Conservation (phyloP, 305 asterid species). For the Fraxinus angustifolia region DNA sequence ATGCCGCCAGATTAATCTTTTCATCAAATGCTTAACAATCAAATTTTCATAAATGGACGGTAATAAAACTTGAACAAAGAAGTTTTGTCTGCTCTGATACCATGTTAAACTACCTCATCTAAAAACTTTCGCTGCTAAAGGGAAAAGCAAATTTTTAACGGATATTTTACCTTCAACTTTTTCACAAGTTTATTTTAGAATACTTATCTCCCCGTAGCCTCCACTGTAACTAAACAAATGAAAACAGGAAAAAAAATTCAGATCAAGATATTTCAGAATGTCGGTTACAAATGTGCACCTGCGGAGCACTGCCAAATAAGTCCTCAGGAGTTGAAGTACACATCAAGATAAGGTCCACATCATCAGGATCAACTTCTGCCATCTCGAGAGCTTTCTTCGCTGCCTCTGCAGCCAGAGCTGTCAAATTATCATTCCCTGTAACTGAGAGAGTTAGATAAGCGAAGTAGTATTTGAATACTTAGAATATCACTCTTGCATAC, state of each 20-base stretch:
- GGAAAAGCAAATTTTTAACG: background rate
- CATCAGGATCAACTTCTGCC: slow-evolving; percentile 75
- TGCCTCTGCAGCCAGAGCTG: slow-evolving; percentile 64
- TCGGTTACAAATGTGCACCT: slow-evolving; percentile 41
- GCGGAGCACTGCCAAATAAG: slow-evolving; percentile 84
- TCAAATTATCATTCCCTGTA: slow-evolving; percentile 68
- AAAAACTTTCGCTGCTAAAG: background rate
- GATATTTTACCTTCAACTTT: background rate
- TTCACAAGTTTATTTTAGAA: background rate
- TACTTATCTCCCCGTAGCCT: background rate
- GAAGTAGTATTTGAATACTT: background rate
- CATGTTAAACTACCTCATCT: background rate
- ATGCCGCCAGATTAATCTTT: background rate
- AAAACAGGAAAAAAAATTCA: background rate
- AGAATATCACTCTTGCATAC: background rate
- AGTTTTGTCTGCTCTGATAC: background rate
- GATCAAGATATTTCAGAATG: background rate
- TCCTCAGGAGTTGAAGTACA: slow-evolving; percentile 90
- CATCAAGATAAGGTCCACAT: slow-evolving; percentile 66
- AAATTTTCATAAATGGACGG: background rate
- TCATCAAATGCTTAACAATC: background rate
- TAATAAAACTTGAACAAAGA: background rate
- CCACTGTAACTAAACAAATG: background rate
- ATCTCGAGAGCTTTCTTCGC: slow-evolving; percentile 74
- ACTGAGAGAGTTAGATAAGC: slow-evolving; percentile 5